Conservation (phyloP, 2,329 filamentous ascomycete species). For the Penicillium palitans region DNA sequence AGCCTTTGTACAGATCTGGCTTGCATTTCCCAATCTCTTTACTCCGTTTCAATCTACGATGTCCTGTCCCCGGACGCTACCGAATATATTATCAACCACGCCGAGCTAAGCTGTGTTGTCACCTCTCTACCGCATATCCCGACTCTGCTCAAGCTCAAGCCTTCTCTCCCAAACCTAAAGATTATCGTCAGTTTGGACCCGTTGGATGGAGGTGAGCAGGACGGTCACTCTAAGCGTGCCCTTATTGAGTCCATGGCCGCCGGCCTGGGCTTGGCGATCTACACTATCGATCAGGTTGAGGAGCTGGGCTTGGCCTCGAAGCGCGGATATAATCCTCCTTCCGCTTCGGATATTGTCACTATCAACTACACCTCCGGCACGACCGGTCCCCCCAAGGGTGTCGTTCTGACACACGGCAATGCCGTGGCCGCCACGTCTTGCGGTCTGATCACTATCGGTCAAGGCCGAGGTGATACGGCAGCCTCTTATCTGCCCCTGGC, state of each 20-base stretch:
- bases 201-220: slow-evolving; percentile 74
- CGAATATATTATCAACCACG: slow-evolving; percentile 95
- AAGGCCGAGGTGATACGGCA: slow-evolving; percentile 61
- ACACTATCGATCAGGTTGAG: slow-evolving; percentile 79
- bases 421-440: slow-evolving; percentile 71
- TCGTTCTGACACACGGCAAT: slow-evolving; percentile 73
- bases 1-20: slow-evolving; percentile 66
- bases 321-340: slow-evolving; percentile 69
- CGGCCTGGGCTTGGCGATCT: slow-evolving; percentile 73
- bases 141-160: slow-evolving; percentile 73
- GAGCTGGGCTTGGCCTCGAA: slow-evolving; percentile 71
- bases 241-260: slow-evolving; percentile 73
- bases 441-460: slow-evolving; percentile 56
- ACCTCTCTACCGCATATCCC: slow-evolving; percentile 80
- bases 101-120: slow-evolving; percentile 71
- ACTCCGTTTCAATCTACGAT: slow-evolving; percentile 91
- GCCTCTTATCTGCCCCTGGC: slow-evolving; percentile 91
- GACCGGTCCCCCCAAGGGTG: slow-evolving; percentile 64
- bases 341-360: slow-evolving; percentile 75
- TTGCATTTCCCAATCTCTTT: slow-evolving; percentile 82
- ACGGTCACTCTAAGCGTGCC: slow-evolving; percentile 74
- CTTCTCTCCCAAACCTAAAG: slow-evolving; percentile 78
- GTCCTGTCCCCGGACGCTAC: slow-evolving; percentile 87
- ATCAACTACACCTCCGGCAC: slow-evolving; percentile 68
- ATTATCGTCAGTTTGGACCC: slow-evolving; percentile 84